Percentiles rank a stretch among this genome's conserved stretches.
phyloP scores from a whole-genome alignment of 306 rosid genomes.

The Acacia crassicarpa region DNA sequence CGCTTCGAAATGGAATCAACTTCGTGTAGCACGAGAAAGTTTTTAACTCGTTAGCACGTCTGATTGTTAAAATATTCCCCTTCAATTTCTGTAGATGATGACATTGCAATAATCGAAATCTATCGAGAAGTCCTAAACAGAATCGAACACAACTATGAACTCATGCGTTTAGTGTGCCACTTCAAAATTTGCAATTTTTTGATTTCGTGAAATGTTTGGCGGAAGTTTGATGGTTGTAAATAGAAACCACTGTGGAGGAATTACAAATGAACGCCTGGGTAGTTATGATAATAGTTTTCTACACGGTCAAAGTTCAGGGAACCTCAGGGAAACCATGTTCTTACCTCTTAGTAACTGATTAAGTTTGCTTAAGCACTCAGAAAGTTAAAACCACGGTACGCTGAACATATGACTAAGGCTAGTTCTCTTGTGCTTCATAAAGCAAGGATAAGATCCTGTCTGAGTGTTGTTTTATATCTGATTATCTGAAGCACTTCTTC shows the following conservation, averaged over 20 bases:
- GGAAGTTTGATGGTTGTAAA: not conserved
- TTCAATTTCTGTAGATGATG: not conserved
- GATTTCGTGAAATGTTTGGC: not conserved
- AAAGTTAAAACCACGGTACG: not conserved
- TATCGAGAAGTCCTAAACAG: not conserved
- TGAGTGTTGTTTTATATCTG: constrained; percentile 7
- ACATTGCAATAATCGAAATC: not conserved
- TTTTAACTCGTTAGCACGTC: not conserved
- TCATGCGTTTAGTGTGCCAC: not conserved
- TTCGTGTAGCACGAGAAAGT: not conserved
- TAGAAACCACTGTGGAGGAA: not conserved
- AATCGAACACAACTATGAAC: not conserved
- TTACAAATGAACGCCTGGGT: not conserved
- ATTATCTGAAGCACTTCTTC: not conserved
- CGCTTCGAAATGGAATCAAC: not conserved
- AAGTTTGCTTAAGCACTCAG: not conserved
- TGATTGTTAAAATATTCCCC: not conserved
- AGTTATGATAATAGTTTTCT: not conserved
- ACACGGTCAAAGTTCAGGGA: not conserved
- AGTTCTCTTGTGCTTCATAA: not conserved
- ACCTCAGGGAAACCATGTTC: not conserved
- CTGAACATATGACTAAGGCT: not conserved
- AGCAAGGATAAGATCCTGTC: not conserved
- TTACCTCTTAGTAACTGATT: not conserved
- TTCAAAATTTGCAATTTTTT: not conserved